Evolutionary conservation across 2,329 filamentous ascomycete species (phyloP), one percentile per base, ranked within the genome.

Genomic region (Trichoderma aggressivum): DNA sequence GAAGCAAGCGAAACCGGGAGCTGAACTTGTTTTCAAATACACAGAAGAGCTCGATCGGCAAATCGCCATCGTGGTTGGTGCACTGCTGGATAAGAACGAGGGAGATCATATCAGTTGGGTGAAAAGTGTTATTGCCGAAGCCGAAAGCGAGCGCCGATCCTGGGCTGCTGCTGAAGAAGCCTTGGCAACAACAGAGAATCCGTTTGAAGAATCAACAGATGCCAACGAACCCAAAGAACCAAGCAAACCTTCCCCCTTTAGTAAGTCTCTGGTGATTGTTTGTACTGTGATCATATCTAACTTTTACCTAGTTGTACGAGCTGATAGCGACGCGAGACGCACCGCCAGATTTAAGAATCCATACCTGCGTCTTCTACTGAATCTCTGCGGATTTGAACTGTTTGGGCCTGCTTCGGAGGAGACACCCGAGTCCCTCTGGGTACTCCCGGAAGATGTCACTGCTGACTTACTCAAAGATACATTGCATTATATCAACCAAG

Each of bases 311-410:
- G 88, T 82, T 70, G 82, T 94, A 67, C 87, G 86, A 64, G 86
- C 92, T 0, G 89, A 91, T 71, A 89, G 87, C 55, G 88, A 92
- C 59, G 85, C 88, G 62, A 89, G 90, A 53, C 89, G 90, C 64
- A 87, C 86, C 26, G 91, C 93, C 30, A 90, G 97, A 81, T 97
- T 97, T 84, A 97, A 94, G 78, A 97, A 98, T 80, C 90, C 92
- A 11, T 91, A 95, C 76, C 86, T 98, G 2, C 91, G 94, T 39
- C 89, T 98, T 2, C 87, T 99, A 4, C 91, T 98, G 87, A 91
- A 86, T 1, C 85, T 96, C 0, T 85, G 91, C 21, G 92, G 92
- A 0, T 88, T 97, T 73, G 86, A 91, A 76, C 86, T 90, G 5
- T 80, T 86, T 10, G 80, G 82, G 0, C 83, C 85, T 0, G 80